Evolutionary conservation across 345 rosid species (phyloP), one percentile per base, ranked within the genome.

Genomic region (Raphanus sativus): DNA sequence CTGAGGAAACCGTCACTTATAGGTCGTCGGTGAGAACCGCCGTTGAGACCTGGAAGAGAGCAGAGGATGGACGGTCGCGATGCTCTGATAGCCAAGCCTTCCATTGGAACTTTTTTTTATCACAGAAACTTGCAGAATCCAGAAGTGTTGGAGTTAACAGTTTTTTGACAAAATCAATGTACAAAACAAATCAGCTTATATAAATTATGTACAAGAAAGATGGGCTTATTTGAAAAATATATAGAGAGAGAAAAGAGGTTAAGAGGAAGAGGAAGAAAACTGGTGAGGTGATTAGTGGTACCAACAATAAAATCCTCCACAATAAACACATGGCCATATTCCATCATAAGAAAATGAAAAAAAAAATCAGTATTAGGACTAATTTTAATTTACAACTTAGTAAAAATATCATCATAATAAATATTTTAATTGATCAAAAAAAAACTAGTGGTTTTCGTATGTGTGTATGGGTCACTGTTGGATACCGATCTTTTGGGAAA

Each of bases 241-340:
- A 48, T n/a, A 61, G 9, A 71, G 48, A 56, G 59, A 54, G 5
- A 28, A 48, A 11, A 61, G 62, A 34, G 16, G 8, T 26, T 12
- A 16, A 45, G 69, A 5, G 48, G 6, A 28, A 13, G 29, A 61
- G 56, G 59, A 65, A 65, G 67, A 73, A 79, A 67, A 79, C 66
- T 26, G 78, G 78, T 73, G 82, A 73, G 74, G 12, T 56, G 58
- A 76, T 0, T n/a, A 0, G 8, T 50, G 26, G 67, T 15, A 71
- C 81, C 81, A 78, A 78, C 77, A 60, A 16, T 60, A 60, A 28
- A 61, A 52, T 78, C 33, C 3, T 78, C 74, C 82, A 73, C 66
- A 11, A 60, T 8, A 61, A 79, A 79, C 82, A 79, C 82, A 79
- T 79, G 82, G 69, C 52, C 70, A 73, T 78, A 73, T 79, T 73